These are phyloP conservation scores for Lipomyces lipofer DNA, from an alignment of 805 yeast species.

Conservation along the genomic window DNA sequence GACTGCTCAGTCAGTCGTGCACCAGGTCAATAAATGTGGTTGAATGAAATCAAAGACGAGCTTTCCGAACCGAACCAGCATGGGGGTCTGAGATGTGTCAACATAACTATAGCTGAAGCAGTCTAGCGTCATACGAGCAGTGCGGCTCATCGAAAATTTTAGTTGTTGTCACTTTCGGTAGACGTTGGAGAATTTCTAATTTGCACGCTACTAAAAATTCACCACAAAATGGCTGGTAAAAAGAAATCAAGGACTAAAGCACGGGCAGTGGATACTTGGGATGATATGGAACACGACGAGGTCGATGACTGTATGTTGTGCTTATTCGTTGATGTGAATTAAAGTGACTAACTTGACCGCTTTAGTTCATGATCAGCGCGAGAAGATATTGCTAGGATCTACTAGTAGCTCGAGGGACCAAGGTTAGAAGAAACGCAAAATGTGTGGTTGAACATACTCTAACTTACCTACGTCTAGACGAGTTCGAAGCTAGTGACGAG, in stretches of 20 bases:
- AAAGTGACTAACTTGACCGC: not conserved
- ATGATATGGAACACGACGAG: conserved; percentile 37
- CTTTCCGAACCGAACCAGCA: too few relatives aligned
- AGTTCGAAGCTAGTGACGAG: conserved; percentile 51
- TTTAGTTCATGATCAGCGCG: conserved; percentile 38
- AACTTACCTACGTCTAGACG: too few relatives aligned
- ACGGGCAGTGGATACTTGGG: conserved; percentile 25
- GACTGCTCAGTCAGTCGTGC: too few relatives aligned
- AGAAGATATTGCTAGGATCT: conserved; percentile 35
- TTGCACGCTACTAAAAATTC: not conserved
- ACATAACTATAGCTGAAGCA: too few relatives aligned
- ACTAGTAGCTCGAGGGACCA: conserved; percentile 24
- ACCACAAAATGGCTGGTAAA: conserved; percentile 21
- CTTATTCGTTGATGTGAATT: too few relatives aligned
- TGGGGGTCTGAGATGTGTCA: too few relatives aligned
- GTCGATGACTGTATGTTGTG: conserved; percentile 37
- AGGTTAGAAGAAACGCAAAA: conserved; percentile 26
- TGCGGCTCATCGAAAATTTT: conserved; percentile 4
- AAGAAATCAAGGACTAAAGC: not conserved
- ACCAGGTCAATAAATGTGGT: too few relatives aligned
- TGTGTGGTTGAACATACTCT: too few relatives aligned
- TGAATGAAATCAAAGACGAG: too few relatives aligned
- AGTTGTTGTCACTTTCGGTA: not conserved
- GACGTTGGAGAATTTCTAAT: too few relatives aligned
- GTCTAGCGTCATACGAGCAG: not conserved